Percentiles rank a stretch among this genome's conserved stretches.
phyloP scores from a whole-genome alignment of 495 filamentous ascomycete genomes.

The Pyrenula aspistea region DNA sequence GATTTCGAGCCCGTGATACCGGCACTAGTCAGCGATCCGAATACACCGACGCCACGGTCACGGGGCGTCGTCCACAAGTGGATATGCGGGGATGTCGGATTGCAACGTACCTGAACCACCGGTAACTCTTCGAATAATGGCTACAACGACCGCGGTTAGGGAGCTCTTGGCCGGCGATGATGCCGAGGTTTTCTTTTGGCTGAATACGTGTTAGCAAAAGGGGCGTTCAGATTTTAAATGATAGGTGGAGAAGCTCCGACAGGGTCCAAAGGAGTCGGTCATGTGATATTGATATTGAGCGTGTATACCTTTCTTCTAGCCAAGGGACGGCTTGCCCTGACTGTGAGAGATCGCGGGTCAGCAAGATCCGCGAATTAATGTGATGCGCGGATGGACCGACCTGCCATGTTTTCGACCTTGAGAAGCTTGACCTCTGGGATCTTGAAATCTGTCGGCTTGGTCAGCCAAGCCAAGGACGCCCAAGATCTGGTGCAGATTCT shows the following conservation, averaged over 20 bases:
- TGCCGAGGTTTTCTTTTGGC: constrained; percentile 59
- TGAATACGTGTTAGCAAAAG: constrained; percentile 1
- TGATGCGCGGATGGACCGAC: constrained; percentile 13
- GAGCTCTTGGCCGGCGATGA: constrained; percentile 68
- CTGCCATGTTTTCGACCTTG: constrained; percentile 44
- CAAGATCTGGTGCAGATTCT: background rate
- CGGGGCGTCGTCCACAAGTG: background rate
- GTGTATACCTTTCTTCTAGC: constrained; percentile 36
- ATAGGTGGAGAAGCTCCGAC: background rate
- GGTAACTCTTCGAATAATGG: constrained; percentile 70
- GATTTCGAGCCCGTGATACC: background rate
- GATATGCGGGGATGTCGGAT: constrained; percentile 23
- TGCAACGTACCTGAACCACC: constrained; percentile 67
- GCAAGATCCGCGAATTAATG: background rate
- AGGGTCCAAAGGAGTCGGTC: background rate
- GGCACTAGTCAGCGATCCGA: background rate
- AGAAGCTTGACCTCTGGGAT: constrained; percentile 76
- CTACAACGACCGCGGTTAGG: constrained; percentile 61
- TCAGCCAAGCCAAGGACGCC: background rate
- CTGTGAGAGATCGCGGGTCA: background rate
- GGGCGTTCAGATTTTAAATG: too few relatives aligned
- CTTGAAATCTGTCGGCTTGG: constrained; percentile 46
- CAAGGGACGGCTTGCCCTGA: constrained; percentile 20
- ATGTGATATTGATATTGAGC: background rate
- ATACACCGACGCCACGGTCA: background rate